Conservation (phyloP, 2,329 filamentous ascomycete species). For the Mariannaea elegans region DNA sequence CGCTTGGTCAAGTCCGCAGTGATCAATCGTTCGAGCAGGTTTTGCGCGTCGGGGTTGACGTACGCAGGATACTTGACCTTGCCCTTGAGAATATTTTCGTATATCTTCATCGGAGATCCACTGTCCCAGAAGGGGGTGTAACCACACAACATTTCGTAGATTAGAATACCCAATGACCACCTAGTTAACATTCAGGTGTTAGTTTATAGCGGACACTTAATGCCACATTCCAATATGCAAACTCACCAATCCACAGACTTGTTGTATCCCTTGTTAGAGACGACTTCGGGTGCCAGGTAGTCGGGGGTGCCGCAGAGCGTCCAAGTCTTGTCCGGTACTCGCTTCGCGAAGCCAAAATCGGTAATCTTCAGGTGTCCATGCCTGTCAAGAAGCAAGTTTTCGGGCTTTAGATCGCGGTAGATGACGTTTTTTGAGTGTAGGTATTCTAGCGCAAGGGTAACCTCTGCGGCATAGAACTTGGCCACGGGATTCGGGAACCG, state of each 20-base stretch:
- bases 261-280: slow-evolving; percentile 99
- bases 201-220: background rate
- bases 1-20: slow-evolving; percentile 95
- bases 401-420: slow-evolving; percentile 95
- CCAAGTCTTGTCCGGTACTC: slow-evolving; percentile 98
- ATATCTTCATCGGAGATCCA: slow-evolving; percentile 98
- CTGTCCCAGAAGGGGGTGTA: slow-evolving; percentile 99
- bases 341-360: slow-evolving; percentile 98
- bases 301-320: slow-evolving; percentile 97
- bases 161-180: slow-evolving; percentile 98
- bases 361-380: slow-evolving; percentile 97
- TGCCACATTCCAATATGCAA: background rate
- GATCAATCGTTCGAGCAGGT: slow-evolving; percentile 91
- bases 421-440: slow-evolving; percentile 95
- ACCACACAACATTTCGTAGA: slow-evolving; percentile 99
- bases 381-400: slow-evolving; percentile 89
- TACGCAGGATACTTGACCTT: slow-evolving; percentile 97
- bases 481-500: slow-evolving; percentile 98
- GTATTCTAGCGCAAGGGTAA: slow-evolving; percentile 94
- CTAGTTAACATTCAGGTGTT: slow-evolving; percentile 55
- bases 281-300: slow-evolving; percentile 96
- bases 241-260: slow-evolving; percentile 98
- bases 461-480: slow-evolving; percentile 98
- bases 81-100: slow-evolving; percentile 97
- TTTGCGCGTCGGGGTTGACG: slow-evolving; percentile 92